Evolutionary conservation across 164 flowering plant species (phyloP).

Genomic region (Amborella trichopoda): DNA sequence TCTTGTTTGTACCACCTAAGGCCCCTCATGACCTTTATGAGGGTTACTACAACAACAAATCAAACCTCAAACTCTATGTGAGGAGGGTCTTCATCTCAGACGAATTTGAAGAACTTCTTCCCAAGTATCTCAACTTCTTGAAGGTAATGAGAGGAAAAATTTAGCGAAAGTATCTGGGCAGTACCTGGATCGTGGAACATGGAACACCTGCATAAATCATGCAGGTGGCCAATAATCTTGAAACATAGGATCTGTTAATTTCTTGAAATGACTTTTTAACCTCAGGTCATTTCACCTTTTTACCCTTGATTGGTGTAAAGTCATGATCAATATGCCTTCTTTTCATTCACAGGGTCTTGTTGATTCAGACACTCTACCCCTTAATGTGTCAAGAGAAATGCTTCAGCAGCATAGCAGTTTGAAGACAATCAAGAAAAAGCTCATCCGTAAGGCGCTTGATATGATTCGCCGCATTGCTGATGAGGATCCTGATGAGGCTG

Average conservation of each 20-base stretch:
- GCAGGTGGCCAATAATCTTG: no score
- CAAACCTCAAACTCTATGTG: conserved; percentile 88
- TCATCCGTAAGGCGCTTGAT: conserved; percentile 90
- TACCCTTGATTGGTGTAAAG: no score
- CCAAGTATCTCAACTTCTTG: conserved; percentile 86
- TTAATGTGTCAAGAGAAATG: conserved; percentile 97
- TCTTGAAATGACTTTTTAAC: no score
- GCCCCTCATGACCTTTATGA: conserved; percentile 97
- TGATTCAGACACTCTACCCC: conserved; percentile 93
- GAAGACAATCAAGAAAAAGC: conserved; percentile 95
- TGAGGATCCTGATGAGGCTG: conserved; percentile 87
- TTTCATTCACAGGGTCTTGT: conserved; percentile 70
- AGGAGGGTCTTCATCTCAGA: conserved; percentile 94
- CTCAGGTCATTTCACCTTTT: neutral
- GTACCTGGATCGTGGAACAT: no score
- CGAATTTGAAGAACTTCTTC: conserved; percentile 93
- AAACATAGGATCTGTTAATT: no score
- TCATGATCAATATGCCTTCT: neutral
- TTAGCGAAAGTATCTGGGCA: neutral
- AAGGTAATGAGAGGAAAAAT: conserved; percentile 27
- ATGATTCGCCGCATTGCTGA: conserved; percentile 92
- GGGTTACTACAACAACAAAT: conserved; percentile 83
- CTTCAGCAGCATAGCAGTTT: conserved; percentile 93
- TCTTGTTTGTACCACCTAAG: conserved; percentile 90
- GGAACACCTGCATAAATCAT: no score